Evolutionary conservation across 768 basidiomycete species (phyloP).

Genomic region (Trametes sanguinea): DNA sequence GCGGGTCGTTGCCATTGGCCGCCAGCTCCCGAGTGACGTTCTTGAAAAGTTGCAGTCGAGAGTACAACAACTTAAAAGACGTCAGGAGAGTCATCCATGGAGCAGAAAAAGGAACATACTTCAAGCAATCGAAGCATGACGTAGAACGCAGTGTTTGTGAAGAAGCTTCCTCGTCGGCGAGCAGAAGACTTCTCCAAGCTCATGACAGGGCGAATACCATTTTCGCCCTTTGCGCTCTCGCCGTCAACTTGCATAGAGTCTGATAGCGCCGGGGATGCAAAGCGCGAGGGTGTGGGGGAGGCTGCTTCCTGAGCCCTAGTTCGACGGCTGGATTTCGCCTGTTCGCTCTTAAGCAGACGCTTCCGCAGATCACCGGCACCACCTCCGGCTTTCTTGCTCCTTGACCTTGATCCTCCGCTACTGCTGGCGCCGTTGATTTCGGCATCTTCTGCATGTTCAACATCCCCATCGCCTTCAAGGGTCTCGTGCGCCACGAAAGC

Average conservation of each 20-base stretch:
- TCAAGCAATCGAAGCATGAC: slow-evolving; percentile 81
- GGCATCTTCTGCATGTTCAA: slow-evolving; percentile 39
- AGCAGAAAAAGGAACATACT: slow-evolving; percentile 47
- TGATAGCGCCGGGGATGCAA: slow-evolving; percentile 59
- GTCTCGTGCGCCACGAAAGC: slow-evolving; percentile 62
- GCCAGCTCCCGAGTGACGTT: slow-evolving; percentile 54
- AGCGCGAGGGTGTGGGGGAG: slow-evolving; percentile 57
- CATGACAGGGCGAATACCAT: neutral
- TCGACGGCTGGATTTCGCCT: slow-evolving; percentile 72
- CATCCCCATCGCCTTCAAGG: slow-evolving; percentile 57
- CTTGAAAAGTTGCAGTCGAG: slow-evolving; percentile 81
- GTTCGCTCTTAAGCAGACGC: slow-evolving; percentile 79
- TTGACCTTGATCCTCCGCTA: slow-evolving; percentile 36
- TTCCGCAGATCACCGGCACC: slow-evolving; percentile 66
- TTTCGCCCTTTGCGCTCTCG: slow-evolving; percentile 28
- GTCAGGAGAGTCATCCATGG: neutral
- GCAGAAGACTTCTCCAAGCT: slow-evolving; percentile 33
- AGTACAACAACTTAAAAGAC: slow-evolving; percentile 67
- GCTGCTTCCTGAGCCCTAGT: slow-evolving; percentile 55
- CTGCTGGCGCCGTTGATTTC: slow-evolving; percentile 36
- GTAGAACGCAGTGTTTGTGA: slow-evolving; percentile 89
- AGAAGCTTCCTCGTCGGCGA: slow-evolving; percentile 67
- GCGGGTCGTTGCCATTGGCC: slow-evolving; percentile 30
- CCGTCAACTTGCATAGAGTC: slow-evolving; percentile 42
- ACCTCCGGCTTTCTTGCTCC: slow-evolving; percentile 36